Evolutionary conservation across 2,329 filamentous ascomycete species (phyloP).

Genomic region (Orbilia ellipsospora): DNA sequence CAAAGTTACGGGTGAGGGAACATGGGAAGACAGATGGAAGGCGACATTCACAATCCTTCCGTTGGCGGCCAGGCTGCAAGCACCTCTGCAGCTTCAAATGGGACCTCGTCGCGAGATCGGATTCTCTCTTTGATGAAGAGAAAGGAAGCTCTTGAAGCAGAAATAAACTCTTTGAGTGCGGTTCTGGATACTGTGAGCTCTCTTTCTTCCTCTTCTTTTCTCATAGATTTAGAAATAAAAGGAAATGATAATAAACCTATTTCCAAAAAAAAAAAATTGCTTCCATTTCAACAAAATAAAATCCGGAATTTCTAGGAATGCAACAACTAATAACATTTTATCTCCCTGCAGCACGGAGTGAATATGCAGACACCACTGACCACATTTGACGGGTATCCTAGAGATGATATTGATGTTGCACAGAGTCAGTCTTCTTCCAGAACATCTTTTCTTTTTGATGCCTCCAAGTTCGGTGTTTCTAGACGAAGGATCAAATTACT

Average conservation of each 20-base stretch:
- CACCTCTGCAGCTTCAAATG: conserved; percentile 43
- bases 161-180: conserved; percentile 83
- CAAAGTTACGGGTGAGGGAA: neutral
- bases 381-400: conserved; percentile 89
- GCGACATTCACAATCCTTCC: conserved; percentile 52
- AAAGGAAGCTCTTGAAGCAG: conserved; percentile 85
- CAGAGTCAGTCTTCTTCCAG: conserved; percentile 73
- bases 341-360: conserved; percentile 78
- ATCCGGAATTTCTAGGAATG: conserved; percentile 6
- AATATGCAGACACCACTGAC: conserved; percentile 90
- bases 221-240: neutral
- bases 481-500: conserved; percentile 37
- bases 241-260: neutral
- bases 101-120: conserved; percentile 53
- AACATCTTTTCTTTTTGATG: neutral
- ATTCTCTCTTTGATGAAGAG: conserved; percentile 64
- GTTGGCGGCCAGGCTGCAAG: conserved; percentile 51
- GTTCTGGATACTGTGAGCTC: conserved; percentile 84
- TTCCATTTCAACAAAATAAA: conserved; percentile 12
- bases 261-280: neutral
- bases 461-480: conserved; percentile 8
- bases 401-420: conserved; percentile 92
- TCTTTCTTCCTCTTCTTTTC: conserved; percentile 23
- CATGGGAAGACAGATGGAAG: conserved; percentile 53
- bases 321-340: conserved; percentile 43